Base-by-base conservation (phyloP, 371 early-diverging fungal species). In the Actinomortierella wolfii region DNA sequence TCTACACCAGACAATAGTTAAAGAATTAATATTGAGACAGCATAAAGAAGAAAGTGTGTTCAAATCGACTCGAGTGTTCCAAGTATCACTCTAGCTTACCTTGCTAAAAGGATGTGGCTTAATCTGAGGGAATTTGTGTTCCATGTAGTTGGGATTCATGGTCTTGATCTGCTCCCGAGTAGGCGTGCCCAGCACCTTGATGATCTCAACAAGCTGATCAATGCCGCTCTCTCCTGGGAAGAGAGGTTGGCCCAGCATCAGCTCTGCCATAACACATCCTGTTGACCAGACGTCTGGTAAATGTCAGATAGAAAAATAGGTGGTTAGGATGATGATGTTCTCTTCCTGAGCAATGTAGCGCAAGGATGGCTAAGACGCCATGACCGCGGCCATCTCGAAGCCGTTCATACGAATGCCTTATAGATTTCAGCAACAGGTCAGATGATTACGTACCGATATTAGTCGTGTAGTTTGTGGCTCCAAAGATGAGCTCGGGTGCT, bases 171-270 rank as follows among this genome's bases (percentile, higher is more conserved):
- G 97, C 57, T 97, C 96, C 62, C 93, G 89, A 24, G 95, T 90
- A 14, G 99, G 99, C 14, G 99, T 99, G 28, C 99, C 99, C 23
- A 99, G 86, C 1, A 98, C 94, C 80, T 97, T 97, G 84, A 99
- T 99, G 69, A 99, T 99, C 79, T 99, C 99, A 14, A 99, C 98
- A 42, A 99, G 80, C 80, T 99, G 99, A 76, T 99, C 99, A 57
- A 99, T 97, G 51, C 97, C 97, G 57, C 95, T 94, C 78, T 99
- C 98, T 21, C 99, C 99, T 8, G 98, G 96, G 86, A 99, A 99
- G 46, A 99, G 77, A 14, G 99, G 99, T 74, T 92, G 94, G 47
- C 94, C 91, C 25, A 95, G 84, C 86, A 98, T 93, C 57, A 99
- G 82, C 82, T 99, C 99, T 7, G 97, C 97, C 92, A 99, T 96